A percentile compares a stretch with the other conserved stretches of the same genome.
Evolutionary conservation across 768 basidiomycete genomes (phyloP).

Genomic region (Hygrocybe punicea): DNA sequence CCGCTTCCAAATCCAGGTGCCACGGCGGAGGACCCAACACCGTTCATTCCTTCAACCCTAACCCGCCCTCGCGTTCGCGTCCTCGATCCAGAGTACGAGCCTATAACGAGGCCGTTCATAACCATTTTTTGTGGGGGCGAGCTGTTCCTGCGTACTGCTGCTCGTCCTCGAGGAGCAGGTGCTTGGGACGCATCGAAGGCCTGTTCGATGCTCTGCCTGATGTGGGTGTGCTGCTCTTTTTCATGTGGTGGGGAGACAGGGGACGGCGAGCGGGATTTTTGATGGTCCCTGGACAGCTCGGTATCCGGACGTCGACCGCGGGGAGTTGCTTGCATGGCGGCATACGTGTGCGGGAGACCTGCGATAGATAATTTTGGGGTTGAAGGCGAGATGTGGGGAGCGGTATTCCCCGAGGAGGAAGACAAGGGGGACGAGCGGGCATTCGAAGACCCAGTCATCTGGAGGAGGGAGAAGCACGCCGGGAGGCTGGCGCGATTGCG

Average conservation of each 20-base stretch:
- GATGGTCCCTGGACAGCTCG: constrained; percentile 30
- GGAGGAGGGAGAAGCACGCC: constrained; percentile 70
- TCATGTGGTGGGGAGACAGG: constrained; percentile 29
- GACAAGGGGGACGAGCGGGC: constrained; percentile 42
- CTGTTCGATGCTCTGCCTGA: constrained; percentile 37
- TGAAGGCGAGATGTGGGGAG: constrained; percentile 53
- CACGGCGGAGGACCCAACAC: constrained; percentile 35
- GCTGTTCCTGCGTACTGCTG: constrained; percentile 51
- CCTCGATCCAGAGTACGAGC: constrained; percentile 29
- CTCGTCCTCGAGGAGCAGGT: constrained; percentile 47
- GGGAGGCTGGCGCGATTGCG: constrained; percentile 73
- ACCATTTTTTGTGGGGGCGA: constrained; percentile 55
- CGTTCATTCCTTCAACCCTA: constrained; percentile 43
- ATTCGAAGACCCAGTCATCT: constrained; percentile 42
- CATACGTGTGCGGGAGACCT: constrained; percentile 12
- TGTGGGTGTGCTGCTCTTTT: constrained; percentile 14
- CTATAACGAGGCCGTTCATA: constrained; percentile 32
- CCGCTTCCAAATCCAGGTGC: constrained; percentile 64
- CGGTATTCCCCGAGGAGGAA: constrained; percentile 47
- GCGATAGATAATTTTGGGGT: constrained; percentile 51
- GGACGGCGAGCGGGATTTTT: constrained; percentile 38
- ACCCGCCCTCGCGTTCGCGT: constrained; percentile 44
- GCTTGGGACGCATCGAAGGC: constrained; percentile 48
- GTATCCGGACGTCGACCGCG: constrained; percentile 51
- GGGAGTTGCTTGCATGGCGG: constrained; percentile 43